Conservation (phyloP, 495 filamentous ascomycete genomes). For the Viridothelium virens region DNA sequence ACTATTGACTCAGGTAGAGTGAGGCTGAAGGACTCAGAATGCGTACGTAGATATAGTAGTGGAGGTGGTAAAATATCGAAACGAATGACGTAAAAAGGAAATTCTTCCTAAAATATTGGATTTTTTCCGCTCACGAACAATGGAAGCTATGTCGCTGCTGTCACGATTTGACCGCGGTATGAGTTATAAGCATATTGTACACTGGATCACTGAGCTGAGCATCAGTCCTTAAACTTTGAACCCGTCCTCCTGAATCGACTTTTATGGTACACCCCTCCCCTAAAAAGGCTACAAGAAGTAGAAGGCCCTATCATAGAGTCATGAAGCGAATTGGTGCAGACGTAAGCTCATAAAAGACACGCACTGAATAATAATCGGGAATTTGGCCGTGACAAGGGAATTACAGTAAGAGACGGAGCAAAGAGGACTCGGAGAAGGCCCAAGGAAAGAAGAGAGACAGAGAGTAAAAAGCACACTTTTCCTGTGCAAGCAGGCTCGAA, state of each 20-base stretch:
- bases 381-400: neutral
- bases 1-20: neutral
- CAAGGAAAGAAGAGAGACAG: neutral
- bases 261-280: neutral
- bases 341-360: neutral
- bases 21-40: neutral
- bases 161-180: neutral
- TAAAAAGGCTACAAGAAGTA: neutral
- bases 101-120: neutral
- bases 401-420: neutral
- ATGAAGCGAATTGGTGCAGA: neutral
- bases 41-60: no score
- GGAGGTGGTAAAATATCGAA: no score
- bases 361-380: neutral
- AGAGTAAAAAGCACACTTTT: no score
- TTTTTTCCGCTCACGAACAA: no score
- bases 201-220: neutral
- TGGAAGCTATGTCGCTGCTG: neutral
- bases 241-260: neutral
- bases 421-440: neutral
- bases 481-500: no score
- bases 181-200: neutral
- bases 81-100: no score
- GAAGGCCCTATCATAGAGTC: conserved; percentile 1
- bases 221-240: neutral